Percentiles rank a stretch among this genome's conserved stretches.
Conservation (phyloP, 306 rosid genomes). For the Citrullus mucosospermus region DNA sequence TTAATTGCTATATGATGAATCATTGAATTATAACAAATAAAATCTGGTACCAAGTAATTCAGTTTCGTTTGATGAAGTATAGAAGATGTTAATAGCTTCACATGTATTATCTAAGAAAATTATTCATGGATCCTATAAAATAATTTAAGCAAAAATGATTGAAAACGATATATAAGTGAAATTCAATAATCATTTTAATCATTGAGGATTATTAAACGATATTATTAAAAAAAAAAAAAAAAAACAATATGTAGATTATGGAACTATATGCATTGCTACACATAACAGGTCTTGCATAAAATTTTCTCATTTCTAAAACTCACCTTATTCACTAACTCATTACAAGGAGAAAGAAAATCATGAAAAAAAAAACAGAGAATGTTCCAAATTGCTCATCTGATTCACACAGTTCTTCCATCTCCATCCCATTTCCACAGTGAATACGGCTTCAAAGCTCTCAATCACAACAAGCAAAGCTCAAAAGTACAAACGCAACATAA, state of each 20-base stretch:
- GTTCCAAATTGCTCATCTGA: not conserved
- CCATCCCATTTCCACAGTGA: not conserved
- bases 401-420: not conserved
- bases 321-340: not conserved
- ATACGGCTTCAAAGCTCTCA: not conserved
- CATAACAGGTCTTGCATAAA: not conserved
- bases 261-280: not conserved
- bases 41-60: not conserved
- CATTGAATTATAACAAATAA: not conserved
- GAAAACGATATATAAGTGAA: not conserved
- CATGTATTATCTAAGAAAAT: not conserved
- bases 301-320: not conserved
- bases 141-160: not conserved
- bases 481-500: not conserved
- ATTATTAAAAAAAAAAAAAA: not conserved
- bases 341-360: not conserved
- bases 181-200: not conserved
- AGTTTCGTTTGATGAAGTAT: not conserved
- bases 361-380: not conserved
- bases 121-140: not conserved
- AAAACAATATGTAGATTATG: not conserved
- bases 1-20: not conserved
- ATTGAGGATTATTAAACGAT: not conserved
- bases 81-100: not conserved
- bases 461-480: not conserved